phyloP scores from a whole-genome alignment of 2,329 filamentous ascomycete species.

The Daldinia sp. region DNA sequence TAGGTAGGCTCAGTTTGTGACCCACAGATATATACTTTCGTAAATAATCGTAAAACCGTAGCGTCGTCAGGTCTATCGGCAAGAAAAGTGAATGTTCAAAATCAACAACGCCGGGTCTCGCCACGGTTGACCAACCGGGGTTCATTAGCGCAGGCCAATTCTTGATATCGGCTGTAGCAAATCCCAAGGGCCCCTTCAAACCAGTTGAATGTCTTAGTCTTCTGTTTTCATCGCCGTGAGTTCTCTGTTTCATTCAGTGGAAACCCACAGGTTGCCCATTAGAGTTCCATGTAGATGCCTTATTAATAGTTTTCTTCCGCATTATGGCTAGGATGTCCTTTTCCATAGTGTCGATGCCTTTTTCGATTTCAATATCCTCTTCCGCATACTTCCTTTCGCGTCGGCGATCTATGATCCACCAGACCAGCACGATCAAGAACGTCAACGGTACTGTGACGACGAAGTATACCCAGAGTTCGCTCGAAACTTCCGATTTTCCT shows the following conservation, averaged over 20 bases:
- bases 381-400: constrained; percentile 62
- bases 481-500: constrained; percentile 60
- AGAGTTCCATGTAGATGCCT: constrained; percentile 66
- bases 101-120: neutral
- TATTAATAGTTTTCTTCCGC: constrained; percentile 68
- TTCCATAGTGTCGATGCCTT: constrained; percentile 68
- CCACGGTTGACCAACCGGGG: constrained; percentile 7
- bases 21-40: constrained; percentile 23
- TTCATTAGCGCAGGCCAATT: neutral
- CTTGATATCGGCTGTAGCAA: neutral
- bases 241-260: neutral
- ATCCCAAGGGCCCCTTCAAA: constrained; percentile 5
- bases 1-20: neutral
- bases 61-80: constrained; percentile 33
- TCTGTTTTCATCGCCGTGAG: constrained; percentile 9
- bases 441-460: constrained; percentile 71
- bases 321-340: constrained; percentile 67
- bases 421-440: constrained; percentile 64
- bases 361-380: constrained; percentile 66
- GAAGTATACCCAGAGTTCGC: constrained; percentile 73
- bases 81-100: constrained; percentile 19
- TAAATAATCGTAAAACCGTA: constrained; percentile 38
- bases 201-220: constrained; percentile 8
- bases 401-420: constrained; percentile 65
- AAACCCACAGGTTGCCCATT: constrained; percentile 43